phyloP scores from a whole-genome alignment of 2,329 filamentous ascomycete genomes.

The Pseudogymnoascus sp. region DNA sequence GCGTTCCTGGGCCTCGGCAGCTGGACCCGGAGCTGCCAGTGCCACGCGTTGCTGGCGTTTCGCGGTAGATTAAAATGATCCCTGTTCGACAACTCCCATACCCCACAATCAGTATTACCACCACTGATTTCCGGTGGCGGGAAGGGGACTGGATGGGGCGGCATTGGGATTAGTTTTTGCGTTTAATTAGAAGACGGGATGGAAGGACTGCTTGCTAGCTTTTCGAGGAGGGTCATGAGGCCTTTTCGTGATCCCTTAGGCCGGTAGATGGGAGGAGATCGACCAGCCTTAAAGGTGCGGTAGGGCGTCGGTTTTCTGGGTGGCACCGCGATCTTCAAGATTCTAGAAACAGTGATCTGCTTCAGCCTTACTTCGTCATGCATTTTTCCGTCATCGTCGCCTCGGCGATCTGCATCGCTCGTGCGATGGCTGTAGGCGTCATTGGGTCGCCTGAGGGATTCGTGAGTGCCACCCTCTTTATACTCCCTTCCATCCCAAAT shows the following conservation, averaged over 20 bases:
- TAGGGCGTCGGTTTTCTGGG: neutral
- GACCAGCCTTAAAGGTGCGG: neutral
- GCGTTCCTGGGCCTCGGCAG: neutral
- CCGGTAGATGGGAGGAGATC: neutral
- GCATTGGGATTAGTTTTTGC: neutral
- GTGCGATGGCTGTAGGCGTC: conserved; percentile 12
- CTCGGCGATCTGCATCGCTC: neutral
- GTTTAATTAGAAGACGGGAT: neutral
- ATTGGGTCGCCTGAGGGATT: conserved; percentile 17
- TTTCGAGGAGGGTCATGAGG: neutral
- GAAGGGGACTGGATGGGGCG: neutral
- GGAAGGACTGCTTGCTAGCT: neutral
- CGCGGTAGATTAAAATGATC: neutral
- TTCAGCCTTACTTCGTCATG: neutral
- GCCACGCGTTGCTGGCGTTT: neutral
- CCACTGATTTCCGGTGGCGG: too few relatives aligned
- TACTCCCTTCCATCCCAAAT: neutral
- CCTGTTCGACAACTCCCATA: neutral
- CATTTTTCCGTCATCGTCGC: neutral
- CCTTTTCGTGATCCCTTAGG: neutral
- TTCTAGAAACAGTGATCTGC: neutral
- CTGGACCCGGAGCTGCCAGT: neutral
- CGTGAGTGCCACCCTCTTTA: conserved; percentile 7
- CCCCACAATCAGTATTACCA: neutral
- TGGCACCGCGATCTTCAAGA: neutral